Evolutionary conservation across 345 rosid species (phyloP).

Genomic region (Corchorus olitorius): DNA sequence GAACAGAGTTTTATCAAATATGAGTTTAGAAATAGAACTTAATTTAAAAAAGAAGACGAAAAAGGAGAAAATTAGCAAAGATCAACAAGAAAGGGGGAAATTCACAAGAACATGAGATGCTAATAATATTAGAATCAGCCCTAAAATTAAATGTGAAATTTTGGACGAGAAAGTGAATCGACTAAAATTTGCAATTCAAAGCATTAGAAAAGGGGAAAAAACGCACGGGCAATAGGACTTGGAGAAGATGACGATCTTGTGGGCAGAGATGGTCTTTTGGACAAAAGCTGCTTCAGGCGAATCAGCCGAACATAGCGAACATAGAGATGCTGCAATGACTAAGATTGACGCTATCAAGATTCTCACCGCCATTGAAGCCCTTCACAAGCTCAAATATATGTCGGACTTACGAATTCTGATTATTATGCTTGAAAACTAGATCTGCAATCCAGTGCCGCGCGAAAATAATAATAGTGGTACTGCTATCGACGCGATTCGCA

Average conservation of each 20-base stretch:
- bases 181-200: too few relatives aligned
- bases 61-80: neutral
- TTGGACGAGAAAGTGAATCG: too few relatives aligned
- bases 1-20: neutral
- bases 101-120: too few relatives aligned
- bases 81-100: neutral
- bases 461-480: too few relatives aligned
- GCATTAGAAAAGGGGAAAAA: too few relatives aligned
- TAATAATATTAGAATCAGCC: too few relatives aligned
- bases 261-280: conserved; percentile 71
- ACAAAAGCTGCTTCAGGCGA: conserved; percentile 61
- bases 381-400: neutral
- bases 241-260: conserved; percentile 94
- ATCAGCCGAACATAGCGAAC: conserved; percentile 26
- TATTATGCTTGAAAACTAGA: too few relatives aligned
- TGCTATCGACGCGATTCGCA: too few relatives aligned
- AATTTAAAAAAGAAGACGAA: neutral
- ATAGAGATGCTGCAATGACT: conserved; percentile 28
- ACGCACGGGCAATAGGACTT: conserved; percentile 94
- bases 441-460: too few relatives aligned
- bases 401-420: too few relatives aligned
- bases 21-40: neutral
- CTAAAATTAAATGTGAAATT: too few relatives aligned
- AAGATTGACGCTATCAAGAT: conserved; percentile 12
- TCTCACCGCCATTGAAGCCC: conserved; percentile 26